Evolutionary conservation across 148 eudicot genomes (phyloP), one percentile per base, ranked within the genome.

Genomic region (Diospyros kaki): DNA sequence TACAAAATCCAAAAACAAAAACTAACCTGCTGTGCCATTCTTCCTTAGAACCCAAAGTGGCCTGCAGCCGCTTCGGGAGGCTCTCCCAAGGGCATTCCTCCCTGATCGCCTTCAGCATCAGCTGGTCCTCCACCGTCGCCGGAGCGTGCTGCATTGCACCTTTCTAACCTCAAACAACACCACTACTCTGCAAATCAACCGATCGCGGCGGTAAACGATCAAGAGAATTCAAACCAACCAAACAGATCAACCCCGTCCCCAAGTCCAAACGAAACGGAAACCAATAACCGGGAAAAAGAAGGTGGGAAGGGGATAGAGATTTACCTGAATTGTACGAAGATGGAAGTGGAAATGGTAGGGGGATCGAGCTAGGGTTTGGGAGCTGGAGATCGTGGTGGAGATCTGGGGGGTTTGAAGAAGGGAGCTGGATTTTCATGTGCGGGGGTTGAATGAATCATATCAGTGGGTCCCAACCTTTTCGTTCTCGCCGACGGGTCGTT

Each of bases 11-110:
- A n/a, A 0, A 58, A 68, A 43, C 51, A 55, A 9, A 14, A 69
- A 74, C 73, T 41, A 59, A 94, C 98, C 98, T 91, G 61, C 93
- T 75, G 78, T 95, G 97, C 98, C 98, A 95, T 84, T 95, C 98
- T 51, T 95, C 98, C 75, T 86, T 92, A 48, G 96, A 81, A 75
- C 81, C 76, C 63, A 89, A 78, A 60, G 86, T 88, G 46, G 94
- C 79, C 74, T 95, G 98, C n/a, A 95, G 89, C 74, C 97, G 86
- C 81, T 92, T 95, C 4, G 96, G 98, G 53, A 95, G 85, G 74
- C 62, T 85, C 77, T 95, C 98, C 97, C 97, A 95, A 8, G 78
- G 55, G 76, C 91, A 90, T 79, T 95, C 97, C 71, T 95, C 98
- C 76, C 66, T 85, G 4, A 95, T 85, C 65, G 98, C 98, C 81